Conservation (phyloP, 306 rosid genomes). For the Sophora flavescens region DNA sequence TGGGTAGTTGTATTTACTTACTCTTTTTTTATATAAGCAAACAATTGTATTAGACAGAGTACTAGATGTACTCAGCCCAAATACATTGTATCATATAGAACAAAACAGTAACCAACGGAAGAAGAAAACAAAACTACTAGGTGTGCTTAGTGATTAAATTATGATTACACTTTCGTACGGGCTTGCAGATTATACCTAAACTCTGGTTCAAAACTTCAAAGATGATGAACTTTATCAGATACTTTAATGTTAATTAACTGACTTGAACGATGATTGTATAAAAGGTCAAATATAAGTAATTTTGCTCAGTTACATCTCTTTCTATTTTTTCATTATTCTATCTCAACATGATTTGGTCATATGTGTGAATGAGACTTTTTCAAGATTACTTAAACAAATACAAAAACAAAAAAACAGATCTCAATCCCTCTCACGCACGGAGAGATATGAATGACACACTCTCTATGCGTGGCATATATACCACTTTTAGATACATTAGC, state of each 20-base stretch:
- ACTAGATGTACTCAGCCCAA: no score
- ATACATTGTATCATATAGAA: no score
- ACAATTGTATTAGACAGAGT: no score
- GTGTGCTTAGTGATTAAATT: slow-evolving; percentile 35
- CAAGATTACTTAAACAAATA: background rate
- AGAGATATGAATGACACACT: slow-evolving; percentile 36
- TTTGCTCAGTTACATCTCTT: slow-evolving; percentile 14
- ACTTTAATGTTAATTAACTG: slow-evolving; percentile 29
- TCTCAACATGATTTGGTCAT: slow-evolving; percentile 35
- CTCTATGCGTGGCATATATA: slow-evolving; percentile 42
- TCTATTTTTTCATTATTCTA: background rate
- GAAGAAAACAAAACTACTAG: no score
- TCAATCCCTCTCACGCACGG: slow-evolving; percentile 35
- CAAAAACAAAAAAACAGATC: background rate
- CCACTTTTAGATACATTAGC: slow-evolving; percentile 26
- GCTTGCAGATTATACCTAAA: slow-evolving; percentile 21
- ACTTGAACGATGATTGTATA: slow-evolving; percentile 26
- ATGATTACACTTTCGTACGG: slow-evolving; percentile 41
- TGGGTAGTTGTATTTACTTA: background rate
- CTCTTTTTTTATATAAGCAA: no score
- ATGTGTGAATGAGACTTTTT: slow-evolving; percentile 41
- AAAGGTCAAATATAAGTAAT: background rate
- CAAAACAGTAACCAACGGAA: no score
- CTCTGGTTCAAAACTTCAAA: slow-evolving; percentile 38
- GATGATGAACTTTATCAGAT: slow-evolving; percentile 30